Percentiles rank a stretch among this genome's conserved stretches.
These are phyloP conservation scores for Clavulina sp. DNA, from an alignment of 768 basidiomycete species.

Conservation along the genomic window DNA sequence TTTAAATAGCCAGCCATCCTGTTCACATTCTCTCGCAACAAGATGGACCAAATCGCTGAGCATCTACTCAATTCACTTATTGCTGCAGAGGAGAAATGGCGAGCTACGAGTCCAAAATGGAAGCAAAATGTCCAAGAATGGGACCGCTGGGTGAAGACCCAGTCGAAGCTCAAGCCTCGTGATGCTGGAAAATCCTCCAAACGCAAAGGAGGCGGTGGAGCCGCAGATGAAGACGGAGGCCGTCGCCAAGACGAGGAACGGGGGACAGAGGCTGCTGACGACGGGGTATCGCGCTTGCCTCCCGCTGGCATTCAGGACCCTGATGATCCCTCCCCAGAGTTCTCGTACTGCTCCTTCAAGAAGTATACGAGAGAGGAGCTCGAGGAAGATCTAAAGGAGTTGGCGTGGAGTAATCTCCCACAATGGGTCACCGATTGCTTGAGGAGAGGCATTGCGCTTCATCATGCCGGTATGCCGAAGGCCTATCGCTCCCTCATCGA, in stretches of 20 bases:
- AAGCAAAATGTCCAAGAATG: constrained; percentile 31
- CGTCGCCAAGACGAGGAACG: constrained; percentile 25
- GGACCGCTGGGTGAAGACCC: constrained; percentile 31
- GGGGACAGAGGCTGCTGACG: constrained; percentile 14
- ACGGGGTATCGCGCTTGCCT: constrained; percentile 25
- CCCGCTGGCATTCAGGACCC: constrained; percentile 34
- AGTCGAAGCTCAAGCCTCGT: constrained; percentile 33
- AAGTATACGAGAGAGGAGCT: constrained; percentile 33
- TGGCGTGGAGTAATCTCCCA: constrained; percentile 22
- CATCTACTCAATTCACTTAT: constrained; percentile 23
- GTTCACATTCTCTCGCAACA: constrained; percentile 44
- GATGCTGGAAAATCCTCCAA: no score
- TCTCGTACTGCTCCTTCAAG: constrained; percentile 36
- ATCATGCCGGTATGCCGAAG: constrained; percentile 55
- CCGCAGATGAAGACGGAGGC: constrained; percentile 25
- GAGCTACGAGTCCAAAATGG: constrained; percentile 30
- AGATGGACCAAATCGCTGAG: constrained; percentile 37
- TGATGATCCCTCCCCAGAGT: constrained; percentile 35
- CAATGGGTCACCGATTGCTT: constrained; percentile 33
- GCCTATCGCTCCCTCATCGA: constrained; percentile 40
- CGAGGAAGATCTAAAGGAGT: constrained; percentile 26
- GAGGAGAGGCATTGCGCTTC: constrained; percentile 44
- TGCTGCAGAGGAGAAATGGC: constrained; percentile 34
- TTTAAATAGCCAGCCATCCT: constrained; percentile 39
- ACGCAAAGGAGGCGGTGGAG: no score